phyloP scores from a whole-genome alignment of 1,284 basidiomycete genomes.

The Irpex sp. region DNA sequence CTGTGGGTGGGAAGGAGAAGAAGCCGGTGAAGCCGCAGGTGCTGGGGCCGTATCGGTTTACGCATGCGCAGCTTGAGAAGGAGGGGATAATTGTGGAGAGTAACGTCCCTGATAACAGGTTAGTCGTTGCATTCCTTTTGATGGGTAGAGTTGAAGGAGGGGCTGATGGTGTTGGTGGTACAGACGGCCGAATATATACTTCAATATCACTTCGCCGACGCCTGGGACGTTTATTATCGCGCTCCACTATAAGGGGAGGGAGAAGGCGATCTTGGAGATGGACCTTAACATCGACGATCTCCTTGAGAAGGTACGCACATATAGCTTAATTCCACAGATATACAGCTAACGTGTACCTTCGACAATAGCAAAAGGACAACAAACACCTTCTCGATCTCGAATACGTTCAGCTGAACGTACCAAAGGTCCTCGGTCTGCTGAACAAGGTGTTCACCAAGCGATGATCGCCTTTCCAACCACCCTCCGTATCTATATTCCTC shows the following conservation, averaged over 20 bases:
- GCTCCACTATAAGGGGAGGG: constrained; percentile 97
- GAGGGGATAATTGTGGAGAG: constrained; percentile 99
- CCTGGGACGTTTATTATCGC: constrained; percentile 99
- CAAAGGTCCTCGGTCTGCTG: constrained; percentile 87
- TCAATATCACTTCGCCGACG: constrained; percentile 96
- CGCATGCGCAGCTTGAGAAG: constrained; percentile 97
- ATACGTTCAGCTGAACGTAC: constrained; percentile 96
- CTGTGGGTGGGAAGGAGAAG: constrained; percentile 96
- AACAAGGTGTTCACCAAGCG: constrained; percentile 91
- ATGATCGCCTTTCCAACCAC: constrained; percentile 34
- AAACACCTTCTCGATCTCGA: constrained; percentile 94
- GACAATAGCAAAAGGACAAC: constrained; percentile 91
- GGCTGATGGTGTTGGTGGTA: background rate
- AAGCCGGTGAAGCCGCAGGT: constrained; percentile 84
- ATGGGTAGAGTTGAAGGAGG: background rate
- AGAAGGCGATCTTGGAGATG: constrained; percentile 99
- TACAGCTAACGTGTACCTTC: constrained; percentile 10
- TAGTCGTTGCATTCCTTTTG: constrained; percentile 26
- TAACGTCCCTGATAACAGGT: constrained; percentile 97
- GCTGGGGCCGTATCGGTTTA: constrained; percentile 95
- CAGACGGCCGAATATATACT: constrained; percentile 96
- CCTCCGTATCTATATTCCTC: background rate
- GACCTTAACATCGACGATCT: constrained; percentile 99
- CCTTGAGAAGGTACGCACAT: constrained; percentile 78
- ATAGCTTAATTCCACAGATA: background rate